Conservation (phyloP, 768 basidiomycete species). For the Mycena kentingensis region DNA sequence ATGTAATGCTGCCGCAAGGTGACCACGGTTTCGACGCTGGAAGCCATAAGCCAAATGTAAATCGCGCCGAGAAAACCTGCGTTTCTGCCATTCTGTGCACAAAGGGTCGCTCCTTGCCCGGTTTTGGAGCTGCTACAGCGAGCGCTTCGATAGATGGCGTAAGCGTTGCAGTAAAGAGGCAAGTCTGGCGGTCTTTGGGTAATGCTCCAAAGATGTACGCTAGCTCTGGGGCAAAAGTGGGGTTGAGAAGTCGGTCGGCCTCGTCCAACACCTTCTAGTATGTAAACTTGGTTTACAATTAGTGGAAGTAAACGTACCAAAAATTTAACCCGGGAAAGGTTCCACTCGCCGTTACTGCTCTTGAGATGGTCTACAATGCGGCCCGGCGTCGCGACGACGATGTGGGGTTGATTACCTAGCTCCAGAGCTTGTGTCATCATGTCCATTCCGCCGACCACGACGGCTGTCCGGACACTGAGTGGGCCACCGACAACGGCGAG, state of each 20-base stretch:
- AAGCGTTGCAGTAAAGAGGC: conserved; percentile 94
- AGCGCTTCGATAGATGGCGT: conserved; percentile 83
- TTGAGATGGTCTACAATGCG: conserved; percentile 88
- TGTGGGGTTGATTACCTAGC: conserved; percentile 81
- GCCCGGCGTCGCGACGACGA: conserved; percentile 95
- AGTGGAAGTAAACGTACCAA: conserved; percentile 33
- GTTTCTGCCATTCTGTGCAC: conserved; percentile 74
- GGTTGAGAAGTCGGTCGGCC: conserved; percentile 88
- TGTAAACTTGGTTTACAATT: not conserved
- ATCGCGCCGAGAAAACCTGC: conserved; percentile 46
- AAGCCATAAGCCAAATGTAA: conserved; percentile 4
- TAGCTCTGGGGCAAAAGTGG: conserved; percentile 87
- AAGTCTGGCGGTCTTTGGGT: conserved; percentile 89
- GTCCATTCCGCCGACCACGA: conserved; percentile 97
- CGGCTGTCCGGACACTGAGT: conserved; percentile 79
- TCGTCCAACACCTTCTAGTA: conserved; percentile 85
- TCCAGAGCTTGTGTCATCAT: conserved; percentile 94
- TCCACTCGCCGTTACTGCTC: conserved; percentile 81
- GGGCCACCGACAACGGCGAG: conserved; percentile 87
- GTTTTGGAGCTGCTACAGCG: conserved; percentile 67
- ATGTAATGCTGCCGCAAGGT: conserved; percentile 88
- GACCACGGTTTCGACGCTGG: conserved; percentile 85
- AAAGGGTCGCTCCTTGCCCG: conserved; percentile 86
- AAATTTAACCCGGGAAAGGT: conserved; percentile 80
- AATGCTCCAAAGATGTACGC: conserved; percentile 73